Conservation (phyloP, 768 basidiomycete genomes). For the Artomyces pyxidatus region DNA sequence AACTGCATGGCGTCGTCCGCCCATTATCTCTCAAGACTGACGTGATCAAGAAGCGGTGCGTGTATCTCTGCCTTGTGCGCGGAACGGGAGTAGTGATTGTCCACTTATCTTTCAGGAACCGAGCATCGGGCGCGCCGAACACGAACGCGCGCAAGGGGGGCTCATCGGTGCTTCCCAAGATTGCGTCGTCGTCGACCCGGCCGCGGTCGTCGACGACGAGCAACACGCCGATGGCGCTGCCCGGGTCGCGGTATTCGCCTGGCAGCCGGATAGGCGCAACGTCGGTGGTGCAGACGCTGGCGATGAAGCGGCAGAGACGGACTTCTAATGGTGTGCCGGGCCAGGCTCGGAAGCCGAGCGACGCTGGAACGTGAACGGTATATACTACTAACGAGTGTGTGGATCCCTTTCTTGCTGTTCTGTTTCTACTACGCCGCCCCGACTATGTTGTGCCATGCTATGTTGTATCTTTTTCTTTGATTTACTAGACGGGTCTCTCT, state of each 20-base stretch:
- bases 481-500: not conserved
- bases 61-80: conserved; percentile 2
- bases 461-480: not conserved
- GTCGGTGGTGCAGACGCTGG: conserved; percentile 21
- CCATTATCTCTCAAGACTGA: conserved; percentile 95
- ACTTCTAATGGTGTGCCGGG: conserved; percentile 35
- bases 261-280: conserved; percentile 22
- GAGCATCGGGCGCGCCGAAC: conserved; percentile 69
- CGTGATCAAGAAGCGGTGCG: conserved; percentile 90
- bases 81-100: conserved; percentile 8
- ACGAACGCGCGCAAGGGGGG: conserved; percentile 56
- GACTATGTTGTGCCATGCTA: conserved; percentile 1
- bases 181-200: conserved; percentile 65
- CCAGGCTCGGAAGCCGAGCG: conserved; percentile 7
- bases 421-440: not conserved
- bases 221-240: conserved; percentile 40
- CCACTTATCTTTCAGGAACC: conserved; percentile 45
- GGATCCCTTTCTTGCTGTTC: not conserved
- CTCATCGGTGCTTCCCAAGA: conserved; percentile 55
- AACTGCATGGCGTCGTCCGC: conserved; percentile 91
- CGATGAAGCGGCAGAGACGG: conserved; percentile 79
- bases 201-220: conserved; percentile 66
- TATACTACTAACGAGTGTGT: not conserved
- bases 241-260: conserved; percentile 33
- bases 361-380: conserved; percentile 5